These are phyloP conservation scores for Amylocarpus encephaloides DNA, from an alignment of 2,329 filamentous ascomycete species.

Conservation along the genomic window DNA sequence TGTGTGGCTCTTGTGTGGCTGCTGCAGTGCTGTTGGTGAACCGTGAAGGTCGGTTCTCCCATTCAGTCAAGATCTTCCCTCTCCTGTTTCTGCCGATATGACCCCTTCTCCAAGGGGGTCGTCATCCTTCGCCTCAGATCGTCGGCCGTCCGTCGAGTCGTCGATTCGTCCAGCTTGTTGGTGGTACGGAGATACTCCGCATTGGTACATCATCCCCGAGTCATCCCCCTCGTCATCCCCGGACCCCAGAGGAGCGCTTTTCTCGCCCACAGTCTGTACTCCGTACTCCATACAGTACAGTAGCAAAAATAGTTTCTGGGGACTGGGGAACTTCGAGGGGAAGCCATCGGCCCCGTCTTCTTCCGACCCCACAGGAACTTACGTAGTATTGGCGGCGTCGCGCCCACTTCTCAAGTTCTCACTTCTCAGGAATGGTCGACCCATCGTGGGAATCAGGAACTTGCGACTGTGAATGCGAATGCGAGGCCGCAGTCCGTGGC, in stretches of 20 bases:
- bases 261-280: not conserved
- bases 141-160: not conserved
- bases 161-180: too few relatives aligned
- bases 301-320: not conserved
- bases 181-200: too few relatives aligned
- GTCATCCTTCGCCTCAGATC: too few relatives aligned
- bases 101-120: too few relatives aligned
- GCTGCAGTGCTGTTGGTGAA: not conserved
- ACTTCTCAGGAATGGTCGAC: too few relatives aligned
- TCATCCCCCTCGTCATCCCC: not conserved
- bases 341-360: conserved; percentile 10
- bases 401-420: too few relatives aligned
- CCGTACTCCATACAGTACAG: not conserved
- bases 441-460: too few relatives aligned
- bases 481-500: too few relatives aligned
- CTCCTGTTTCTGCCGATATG: too few relatives aligned
- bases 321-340: not conserved
- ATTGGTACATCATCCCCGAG: too few relatives aligned
- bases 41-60: not conserved
- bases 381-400: not conserved
- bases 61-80: too few relatives aligned
- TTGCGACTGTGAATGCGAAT: too few relatives aligned
- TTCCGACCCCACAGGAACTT: conserved; percentile 12
- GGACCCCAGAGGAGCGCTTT: not conserved
- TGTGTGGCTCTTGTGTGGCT: not conserved